Percentiles rank a stretch among this genome's conserved stretches.
These are phyloP conservation scores for Monosporascus ibericus DNA, from an alignment of 2,329 filamentous ascomycete species.

Conservation along the genomic window DNA sequence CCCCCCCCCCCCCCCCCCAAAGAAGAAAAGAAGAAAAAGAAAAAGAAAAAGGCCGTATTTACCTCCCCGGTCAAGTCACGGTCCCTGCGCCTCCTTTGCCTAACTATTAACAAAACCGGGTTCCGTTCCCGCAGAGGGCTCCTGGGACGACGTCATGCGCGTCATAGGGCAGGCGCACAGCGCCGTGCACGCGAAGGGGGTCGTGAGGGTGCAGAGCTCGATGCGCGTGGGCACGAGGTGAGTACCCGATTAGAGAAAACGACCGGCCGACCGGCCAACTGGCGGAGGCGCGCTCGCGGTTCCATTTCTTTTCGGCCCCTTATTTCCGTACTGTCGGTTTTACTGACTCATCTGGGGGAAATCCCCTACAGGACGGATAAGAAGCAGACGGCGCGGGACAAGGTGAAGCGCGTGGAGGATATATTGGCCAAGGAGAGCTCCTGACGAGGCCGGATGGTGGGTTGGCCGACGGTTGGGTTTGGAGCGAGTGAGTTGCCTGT, in stretches of 20 bases:
- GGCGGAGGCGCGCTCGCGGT: no score
- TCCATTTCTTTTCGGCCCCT: no score
- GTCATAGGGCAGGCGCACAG: slow-evolving; percentile 82
- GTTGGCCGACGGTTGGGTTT: no score
- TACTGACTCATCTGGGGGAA: neutral
- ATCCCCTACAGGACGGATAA: slow-evolving; percentile 65
- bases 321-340: neutral
- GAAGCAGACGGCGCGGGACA: slow-evolving; percentile 73
- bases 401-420: slow-evolving; percentile 58
- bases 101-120: no score
- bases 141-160: slow-evolving; percentile 82
- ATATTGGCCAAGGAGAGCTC: slow-evolving; percentile 32
- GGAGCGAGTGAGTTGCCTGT: no score
- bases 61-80: neutral
- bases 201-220: slow-evolving; percentile 78
- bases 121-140: slow-evolving; percentile 59
- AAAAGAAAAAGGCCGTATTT: no score
- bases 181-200: slow-evolving; percentile 69
- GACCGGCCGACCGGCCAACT: no score
- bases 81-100: neutral
- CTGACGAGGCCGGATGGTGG: no score
- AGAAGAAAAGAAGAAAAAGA: no score
- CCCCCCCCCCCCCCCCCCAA: no score
- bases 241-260: slow-evolving; percentile 17
- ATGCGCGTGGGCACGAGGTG: slow-evolving; percentile 78